Evolutionary conservation across 2,329 filamentous ascomycete species (phyloP), one percentile per base, ranked within the genome.

Genomic region (Diaporthe destruens): DNA sequence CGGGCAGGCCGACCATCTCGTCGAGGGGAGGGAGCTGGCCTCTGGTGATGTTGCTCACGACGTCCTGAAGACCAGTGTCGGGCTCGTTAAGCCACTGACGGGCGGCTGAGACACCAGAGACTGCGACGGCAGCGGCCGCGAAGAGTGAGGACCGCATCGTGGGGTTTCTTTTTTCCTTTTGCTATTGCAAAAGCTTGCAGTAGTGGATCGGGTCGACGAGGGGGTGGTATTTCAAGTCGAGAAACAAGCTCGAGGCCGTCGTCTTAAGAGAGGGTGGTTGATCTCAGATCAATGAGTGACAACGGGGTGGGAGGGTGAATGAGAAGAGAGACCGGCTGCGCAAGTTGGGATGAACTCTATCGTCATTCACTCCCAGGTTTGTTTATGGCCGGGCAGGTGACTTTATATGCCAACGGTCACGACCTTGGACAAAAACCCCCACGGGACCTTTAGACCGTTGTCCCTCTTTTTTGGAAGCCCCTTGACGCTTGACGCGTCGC

Each of bases 1-100:
- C 87, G 0, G 84, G 86, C 8, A 89, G 80, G 20, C 86, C 86
- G 14, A 86, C 78, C 54, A 89, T 83, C 69, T 80, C 76, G 20
- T 81, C 77, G 8, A 89, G 78, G 59, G 83, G 77, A 11, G 87
- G 84, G 54, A 88, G 80, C 39, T 77, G 44, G 56, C 82, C 82
- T 1, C 74, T 74, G 16, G 80, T 71, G 18, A 84, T 76, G 70
- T 82, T 77, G 44, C 78, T 77, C 56, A 86, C 79, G 51, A 79
- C 77, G 3, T 80, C 76, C n/a, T 83, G 80, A 49, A 86, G 82
- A 55, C 85, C 85, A 2, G 84, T 86, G 69, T 86, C 84, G 11
- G 85, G 83, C 78, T 85, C 82, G 47, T 66, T 66, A 3, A 66
- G 1, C 61, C 61, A 66, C 7, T 32, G 32, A 4, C 61, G 61